Percentiles rank a stretch among this genome's conserved stretches.
phyloP scores from a whole-genome alignment of 805 yeast genomes.

The Komagataella kurtzmanii region DNA sequence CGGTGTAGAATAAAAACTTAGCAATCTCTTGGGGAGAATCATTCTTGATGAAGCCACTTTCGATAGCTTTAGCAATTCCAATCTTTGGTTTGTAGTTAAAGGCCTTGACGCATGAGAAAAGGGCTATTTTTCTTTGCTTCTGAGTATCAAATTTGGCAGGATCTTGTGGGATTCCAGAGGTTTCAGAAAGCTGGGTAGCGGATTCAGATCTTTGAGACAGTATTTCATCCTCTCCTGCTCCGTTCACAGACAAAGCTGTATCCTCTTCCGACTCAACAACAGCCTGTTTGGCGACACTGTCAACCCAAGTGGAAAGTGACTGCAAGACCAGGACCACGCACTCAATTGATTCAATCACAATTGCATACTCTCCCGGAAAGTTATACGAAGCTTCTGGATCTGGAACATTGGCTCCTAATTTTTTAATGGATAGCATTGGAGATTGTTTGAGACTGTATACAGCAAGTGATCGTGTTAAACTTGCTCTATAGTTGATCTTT shows the following conservation, averaged over 20 bases:
- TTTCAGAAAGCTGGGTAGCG: conserved; percentile 6
- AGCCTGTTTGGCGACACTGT: not conserved
- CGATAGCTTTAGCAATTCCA: conserved; percentile 54
- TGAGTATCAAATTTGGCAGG: conserved; percentile 76
- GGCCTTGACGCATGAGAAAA: conserved; percentile 62
- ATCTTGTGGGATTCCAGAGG: conserved; percentile 17
- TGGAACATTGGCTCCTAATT: conserved; percentile 39
- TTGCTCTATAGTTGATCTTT: conserved; percentile 38
- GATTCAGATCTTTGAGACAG: conserved; percentile 12
- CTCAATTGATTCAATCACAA: conserved; percentile 70
- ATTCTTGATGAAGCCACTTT: conserved; percentile 47
- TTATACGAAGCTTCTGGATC: conserved; percentile 36
- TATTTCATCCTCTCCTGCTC: conserved; percentile 2
- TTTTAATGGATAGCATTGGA: conserved; percentile 64
- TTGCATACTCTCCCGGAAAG: conserved; percentile 71
- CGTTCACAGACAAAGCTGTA: conserved; percentile 3
- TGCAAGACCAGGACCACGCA: conserved; percentile 73
- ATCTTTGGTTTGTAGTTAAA: conserved; percentile 80
- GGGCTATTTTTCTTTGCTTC: conserved; percentile 71
- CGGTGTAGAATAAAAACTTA: conserved; percentile 47
- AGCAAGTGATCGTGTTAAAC: conserved; percentile 41
- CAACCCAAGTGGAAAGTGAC: conserved; percentile 65
- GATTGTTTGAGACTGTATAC: conserved; percentile 64
- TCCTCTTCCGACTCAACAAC: not conserved
- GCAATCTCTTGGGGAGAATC: conserved; percentile 63